A percentile compares a stretch with the other conserved stretches of the same genome.
Evolutionary conservation across 164 flowering plant species (phyloP).

Genomic region (Litsea cubeba): DNA sequence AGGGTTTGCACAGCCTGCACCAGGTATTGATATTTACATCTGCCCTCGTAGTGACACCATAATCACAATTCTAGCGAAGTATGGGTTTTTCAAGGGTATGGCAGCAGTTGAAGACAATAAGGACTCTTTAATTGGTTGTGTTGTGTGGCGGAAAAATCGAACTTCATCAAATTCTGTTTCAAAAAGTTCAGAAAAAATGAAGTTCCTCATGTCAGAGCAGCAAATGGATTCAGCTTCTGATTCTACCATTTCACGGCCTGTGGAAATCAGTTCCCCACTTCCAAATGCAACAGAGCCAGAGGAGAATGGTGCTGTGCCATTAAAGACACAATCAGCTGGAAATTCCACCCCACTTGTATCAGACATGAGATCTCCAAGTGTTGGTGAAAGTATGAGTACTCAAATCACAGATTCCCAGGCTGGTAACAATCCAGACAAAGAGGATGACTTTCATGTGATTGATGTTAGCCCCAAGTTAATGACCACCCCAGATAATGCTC

Average conservation of each 20-base stretch:
- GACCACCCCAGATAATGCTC: slow-evolving; percentile 4
- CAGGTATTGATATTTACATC: slow-evolving; percentile 44
- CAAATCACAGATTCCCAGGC: slow-evolving; percentile 13
- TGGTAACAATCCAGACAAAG: slow-evolving; percentile 4
- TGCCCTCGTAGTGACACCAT: slow-evolving; percentile 53
- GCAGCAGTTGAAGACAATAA: slow-evolving; percentile 39
- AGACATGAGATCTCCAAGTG: not conserved
- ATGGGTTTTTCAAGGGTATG: slow-evolving; percentile 64
- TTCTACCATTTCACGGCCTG: slow-evolving; percentile 3
- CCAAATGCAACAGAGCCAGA: not conserved
- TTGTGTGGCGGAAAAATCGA: slow-evolving; percentile 50
- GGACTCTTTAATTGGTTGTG: slow-evolving; percentile 50
- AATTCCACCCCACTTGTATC: slow-evolving; percentile 10
- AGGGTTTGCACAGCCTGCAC: slow-evolving; percentile 43
- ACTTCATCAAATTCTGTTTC: slow-evolving; percentile 16
- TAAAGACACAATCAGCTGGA: slow-evolving; percentile 7
- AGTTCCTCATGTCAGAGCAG: slow-evolving; percentile 7
- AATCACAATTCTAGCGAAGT: slow-evolving; percentile 51
- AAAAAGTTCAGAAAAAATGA: slow-evolving; percentile 23
- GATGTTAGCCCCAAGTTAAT: slow-evolving; percentile 2
- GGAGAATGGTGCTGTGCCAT: not conserved
- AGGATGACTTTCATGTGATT: not conserved
- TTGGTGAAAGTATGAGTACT: slow-evolving; percentile 1
- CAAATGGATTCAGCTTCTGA: slow-evolving; percentile 19
- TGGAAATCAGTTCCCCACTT: slow-evolving; percentile 5